phyloP scores from a whole-genome alignment of 306 rosid genomes.

The Quercus rubra region DNA sequence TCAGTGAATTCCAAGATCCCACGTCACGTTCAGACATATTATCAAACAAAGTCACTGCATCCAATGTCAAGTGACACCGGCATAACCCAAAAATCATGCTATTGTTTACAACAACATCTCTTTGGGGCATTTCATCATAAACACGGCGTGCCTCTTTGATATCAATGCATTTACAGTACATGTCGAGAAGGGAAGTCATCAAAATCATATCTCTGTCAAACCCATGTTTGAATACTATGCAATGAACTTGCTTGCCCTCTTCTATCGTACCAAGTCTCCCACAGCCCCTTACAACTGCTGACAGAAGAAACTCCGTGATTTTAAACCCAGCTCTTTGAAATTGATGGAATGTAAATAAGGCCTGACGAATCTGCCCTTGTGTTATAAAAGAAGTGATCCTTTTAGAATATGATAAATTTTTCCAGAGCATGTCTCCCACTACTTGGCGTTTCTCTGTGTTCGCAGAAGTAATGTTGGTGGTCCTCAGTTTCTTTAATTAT shows the following conservation, averaged over 20 bases:
- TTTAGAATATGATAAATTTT: too few relatives aligned
- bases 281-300: conserved; percentile 21
- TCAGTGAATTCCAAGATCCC: conserved; percentile 37
- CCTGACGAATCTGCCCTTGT: conserved; percentile 22
- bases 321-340: conserved; percentile 12
- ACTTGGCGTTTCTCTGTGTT: too few relatives aligned
- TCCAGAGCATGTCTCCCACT: too few relatives aligned
- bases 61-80: neutral
- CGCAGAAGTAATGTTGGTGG: too few relatives aligned
- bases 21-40: conserved; percentile 19
- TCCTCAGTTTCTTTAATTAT: too few relatives aligned
- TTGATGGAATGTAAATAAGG: conserved; percentile 8
- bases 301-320: conserved; percentile 27
- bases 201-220: conserved; percentile 7
- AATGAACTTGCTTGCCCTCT: conserved; percentile 30
- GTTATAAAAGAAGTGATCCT: neutral
- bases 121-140: conserved; percentile 29
- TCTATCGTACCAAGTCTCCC: conserved; percentile 21
- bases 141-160: conserved; percentile 14
- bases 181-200: neutral
- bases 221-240: conserved; percentile 19
- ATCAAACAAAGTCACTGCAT: conserved; percentile 18
- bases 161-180: conserved; percentile 19
- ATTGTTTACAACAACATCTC: conserved; percentile 24
- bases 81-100: conserved; percentile 35